Percentiles rank a stretch among this genome's conserved stretches.
phyloP scores from a whole-genome alignment of 208 protist species.

The Trypanosoma melophagium region DNA sequence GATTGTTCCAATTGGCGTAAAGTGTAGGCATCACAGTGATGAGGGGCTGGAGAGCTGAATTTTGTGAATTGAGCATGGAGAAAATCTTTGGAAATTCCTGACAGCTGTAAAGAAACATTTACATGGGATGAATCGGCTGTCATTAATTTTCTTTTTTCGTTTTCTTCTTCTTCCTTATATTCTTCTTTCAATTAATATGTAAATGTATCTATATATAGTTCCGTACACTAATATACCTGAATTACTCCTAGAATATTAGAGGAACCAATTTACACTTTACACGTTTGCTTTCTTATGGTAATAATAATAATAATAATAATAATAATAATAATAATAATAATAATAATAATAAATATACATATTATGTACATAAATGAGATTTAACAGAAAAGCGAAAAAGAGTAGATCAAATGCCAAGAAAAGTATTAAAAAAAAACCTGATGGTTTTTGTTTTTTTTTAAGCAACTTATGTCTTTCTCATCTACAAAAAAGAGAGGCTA shows the following conservation, averaged over 20 bases:
- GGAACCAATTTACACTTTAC: no score
- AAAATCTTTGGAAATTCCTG: neutral
- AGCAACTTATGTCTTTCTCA: no score
- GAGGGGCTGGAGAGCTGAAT: neutral
- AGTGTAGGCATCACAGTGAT: neutral
- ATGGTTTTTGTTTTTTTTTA: no score
- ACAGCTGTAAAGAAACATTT: neutral
- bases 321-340: no score
- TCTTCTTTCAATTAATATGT: conserved; percentile 3
- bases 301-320: no score
- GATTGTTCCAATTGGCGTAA: neutral
- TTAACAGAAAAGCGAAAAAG: no score
- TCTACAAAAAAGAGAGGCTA: neutral
- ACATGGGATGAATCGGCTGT: neutral
- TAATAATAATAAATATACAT: no score
- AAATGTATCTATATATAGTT: conserved; percentile 19
- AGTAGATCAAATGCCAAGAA: neutral
- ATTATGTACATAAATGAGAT: no score
- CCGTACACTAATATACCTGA: neutral
- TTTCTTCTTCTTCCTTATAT: conserved; percentile 9
- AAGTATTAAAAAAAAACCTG: neutral
- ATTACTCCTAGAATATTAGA: no score
- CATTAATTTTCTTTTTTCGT: conserved; percentile 10
- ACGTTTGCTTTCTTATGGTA: no score
- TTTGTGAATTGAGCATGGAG: conserved; percentile 6